These are phyloP conservation scores for Pseudogymnoascus sp. DNA, from an alignment of 2,329 filamentous ascomycete species.

Conservation along the genomic window DNA sequence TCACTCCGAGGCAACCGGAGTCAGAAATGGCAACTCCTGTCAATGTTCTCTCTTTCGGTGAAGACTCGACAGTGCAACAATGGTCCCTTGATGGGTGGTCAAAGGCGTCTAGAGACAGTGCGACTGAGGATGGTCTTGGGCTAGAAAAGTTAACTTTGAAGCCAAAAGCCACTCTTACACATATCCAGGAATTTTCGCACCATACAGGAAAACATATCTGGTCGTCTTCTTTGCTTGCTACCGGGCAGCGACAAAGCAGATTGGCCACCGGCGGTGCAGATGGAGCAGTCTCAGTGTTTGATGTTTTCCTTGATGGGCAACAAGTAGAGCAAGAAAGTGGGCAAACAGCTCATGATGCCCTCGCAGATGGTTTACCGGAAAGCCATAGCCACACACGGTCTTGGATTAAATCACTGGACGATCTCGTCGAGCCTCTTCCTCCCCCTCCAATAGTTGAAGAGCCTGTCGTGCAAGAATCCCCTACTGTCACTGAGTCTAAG, in stretches of 20 bases:
- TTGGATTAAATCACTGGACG: conserved; percentile 3
- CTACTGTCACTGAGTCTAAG: neutral
- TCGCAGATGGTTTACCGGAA: neutral
- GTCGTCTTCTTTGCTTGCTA: conserved; percentile 50
- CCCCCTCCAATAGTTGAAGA: neutral
- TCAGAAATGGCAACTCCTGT: conserved; percentile 25
- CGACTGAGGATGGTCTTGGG: neutral
- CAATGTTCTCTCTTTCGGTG: conserved; percentile 68
- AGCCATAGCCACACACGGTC: neutral
- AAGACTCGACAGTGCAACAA: conserved; percentile 68
- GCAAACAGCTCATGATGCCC: neutral
- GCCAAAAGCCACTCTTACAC: conserved; percentile 33
- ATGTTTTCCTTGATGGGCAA: conserved; percentile 2
- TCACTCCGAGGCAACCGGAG: conserved; percentile 23
- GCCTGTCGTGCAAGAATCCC: neutral
- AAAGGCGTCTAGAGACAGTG: neutral
- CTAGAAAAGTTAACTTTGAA: neutral
- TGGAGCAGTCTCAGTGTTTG: conserved; percentile 48
- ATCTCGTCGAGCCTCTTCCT: neutral
- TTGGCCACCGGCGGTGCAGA: conserved; percentile 76
- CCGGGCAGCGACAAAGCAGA: conserved; percentile 1
- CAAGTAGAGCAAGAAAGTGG: neutral
- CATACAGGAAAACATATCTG: conserved; percentile 90
- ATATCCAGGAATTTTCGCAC: conserved; percentile 49
- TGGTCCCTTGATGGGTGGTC: conserved; percentile 42